Evolutionary conservation across 306 rosid species (phyloP).

Genomic region (Cicer yamashitae): DNA sequence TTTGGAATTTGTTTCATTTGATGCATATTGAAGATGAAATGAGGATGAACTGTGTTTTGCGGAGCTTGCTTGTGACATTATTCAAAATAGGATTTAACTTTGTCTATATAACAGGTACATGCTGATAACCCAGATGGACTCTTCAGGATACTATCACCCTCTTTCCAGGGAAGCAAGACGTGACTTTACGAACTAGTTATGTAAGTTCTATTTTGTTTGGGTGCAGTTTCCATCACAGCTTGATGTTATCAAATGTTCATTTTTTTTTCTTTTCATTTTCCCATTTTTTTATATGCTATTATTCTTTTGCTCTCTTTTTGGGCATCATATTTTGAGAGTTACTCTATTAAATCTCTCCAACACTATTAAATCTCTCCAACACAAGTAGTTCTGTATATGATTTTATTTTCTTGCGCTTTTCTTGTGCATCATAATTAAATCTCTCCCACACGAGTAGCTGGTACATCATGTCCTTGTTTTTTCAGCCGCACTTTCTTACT

Average conservation of each 20-base stretch:
- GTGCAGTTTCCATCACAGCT: conserved; percentile 18
- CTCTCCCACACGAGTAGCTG: conserved; percentile 11
- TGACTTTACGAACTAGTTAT: conserved; percentile 36
- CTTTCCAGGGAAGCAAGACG: conserved; percentile 64
- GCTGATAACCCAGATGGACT: conserved; percentile 97
- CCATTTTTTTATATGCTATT: conserved; percentile 28
- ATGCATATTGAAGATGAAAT: conserved; percentile 2
- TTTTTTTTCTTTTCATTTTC: not conserved
- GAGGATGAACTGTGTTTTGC: conserved; percentile 27
- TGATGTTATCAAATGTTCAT: not conserved
- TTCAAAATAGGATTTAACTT: conserved; percentile 30
- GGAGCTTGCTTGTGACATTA: conserved; percentile 10
- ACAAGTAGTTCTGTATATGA: conserved; percentile 10
- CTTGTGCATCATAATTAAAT: conserved; percentile 13
- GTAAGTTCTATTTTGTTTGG: conserved; percentile 28
- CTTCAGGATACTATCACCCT: conserved; percentile 82
- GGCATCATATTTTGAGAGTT: not conserved
- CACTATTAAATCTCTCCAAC: conserved; percentile 4
- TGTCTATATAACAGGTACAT: conserved; percentile 68
- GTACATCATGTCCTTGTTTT: not conserved
- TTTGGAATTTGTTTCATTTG: not conserved
- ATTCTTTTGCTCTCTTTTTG: not conserved
- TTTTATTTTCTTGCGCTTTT: not conserved
- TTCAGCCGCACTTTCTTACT: not conserved
- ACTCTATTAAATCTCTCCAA: conserved; percentile 12